Evolutionary conservation across 345 rosid species (phyloP).

Genomic region (Sisymbrium altissimum): DNA sequence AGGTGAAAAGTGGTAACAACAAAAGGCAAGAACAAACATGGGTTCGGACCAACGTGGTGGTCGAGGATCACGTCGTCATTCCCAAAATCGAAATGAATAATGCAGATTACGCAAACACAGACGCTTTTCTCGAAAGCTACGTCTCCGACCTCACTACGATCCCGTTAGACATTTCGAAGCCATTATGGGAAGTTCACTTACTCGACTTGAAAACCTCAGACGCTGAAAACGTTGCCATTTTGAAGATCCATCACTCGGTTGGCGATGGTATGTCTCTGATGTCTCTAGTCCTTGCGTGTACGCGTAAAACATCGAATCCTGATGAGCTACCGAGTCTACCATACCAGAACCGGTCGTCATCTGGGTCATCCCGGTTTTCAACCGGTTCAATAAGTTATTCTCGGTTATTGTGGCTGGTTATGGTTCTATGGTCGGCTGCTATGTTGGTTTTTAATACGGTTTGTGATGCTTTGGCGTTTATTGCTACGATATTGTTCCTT

Average conservation of each 20-base stretch:
- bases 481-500: slow-evolving; percentile 44
- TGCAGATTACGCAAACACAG: slow-evolving; percentile 43
- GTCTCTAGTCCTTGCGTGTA: slow-evolving; percentile 54
- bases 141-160: slow-evolving; percentile 50
- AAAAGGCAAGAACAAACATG: slow-evolving; percentile 52
- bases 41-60: slow-evolving; percentile 48
- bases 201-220: slow-evolving; percentile 59
- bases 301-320: slow-evolving; percentile 53
- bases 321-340: slow-evolving; percentile 62
- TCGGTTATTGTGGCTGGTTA: slow-evolving; percentile 37
- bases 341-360: neutral
- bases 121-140: slow-evolving; percentile 60
- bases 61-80: slow-evolving; percentile 51
- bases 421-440: slow-evolving; percentile 40
- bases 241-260: slow-evolving; percentile 56
- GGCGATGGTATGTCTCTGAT: slow-evolving; percentile 65
- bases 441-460: slow-evolving; percentile 46
- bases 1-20: slow-evolving; percentile 35
- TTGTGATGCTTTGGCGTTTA: slow-evolving; percentile 43
- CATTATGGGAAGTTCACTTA: slow-evolving; percentile 79
- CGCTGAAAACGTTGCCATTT: slow-evolving; percentile 50
- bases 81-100: slow-evolving; percentile 38
- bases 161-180: slow-evolving; percentile 58
- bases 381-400: neutral
- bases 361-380: neutral